These are phyloP conservation scores for Botrytis medusae DNA, from an alignment of 2,329 filamentous ascomycete genomes.

Conservation along the genomic window DNA sequence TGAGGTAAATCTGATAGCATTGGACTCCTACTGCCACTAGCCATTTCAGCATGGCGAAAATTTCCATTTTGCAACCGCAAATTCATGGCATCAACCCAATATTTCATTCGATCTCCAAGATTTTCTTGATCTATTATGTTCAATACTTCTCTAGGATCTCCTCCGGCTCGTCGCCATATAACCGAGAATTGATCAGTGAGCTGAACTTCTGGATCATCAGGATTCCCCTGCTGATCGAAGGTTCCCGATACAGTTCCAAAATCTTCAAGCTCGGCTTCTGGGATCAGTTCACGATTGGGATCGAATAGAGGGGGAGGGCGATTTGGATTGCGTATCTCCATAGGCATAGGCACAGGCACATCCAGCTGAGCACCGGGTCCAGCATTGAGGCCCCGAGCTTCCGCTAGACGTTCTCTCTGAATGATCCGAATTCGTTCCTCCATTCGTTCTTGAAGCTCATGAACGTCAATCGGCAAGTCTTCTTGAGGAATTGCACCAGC, in stretches of 20 bases:
- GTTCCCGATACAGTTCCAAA: background rate
- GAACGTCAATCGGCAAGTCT: slow-evolving; percentile 14
- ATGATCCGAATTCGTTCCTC: slow-evolving; percentile 7
- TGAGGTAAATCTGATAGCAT: background rate
- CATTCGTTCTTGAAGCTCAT: slow-evolving; percentile 20
- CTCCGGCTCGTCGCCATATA: slow-evolving; percentile 60
- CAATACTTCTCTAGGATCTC: slow-evolving; percentile 58
- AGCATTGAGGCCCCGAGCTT: background rate
- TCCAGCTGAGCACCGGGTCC: background rate
- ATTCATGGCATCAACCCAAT: slow-evolving; percentile 53
- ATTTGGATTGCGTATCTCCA: background rate
- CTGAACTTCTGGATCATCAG: slow-evolving; percentile 31
- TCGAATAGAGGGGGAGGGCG: background rate
- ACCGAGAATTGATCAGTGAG: slow-evolving; percentile 48
- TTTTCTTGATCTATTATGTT: slow-evolving; percentile 62
- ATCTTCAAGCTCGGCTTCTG: background rate
- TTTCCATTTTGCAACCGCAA: background rate
- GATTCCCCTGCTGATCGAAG: slow-evolving; percentile 23
- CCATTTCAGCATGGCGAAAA: background rate
- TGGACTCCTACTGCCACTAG: background rate
- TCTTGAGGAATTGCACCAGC: slow-evolving; percentile 39
- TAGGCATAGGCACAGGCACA: background rate
- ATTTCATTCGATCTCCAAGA: slow-evolving; percentile 56
- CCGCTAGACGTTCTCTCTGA: slow-evolving; percentile 24
- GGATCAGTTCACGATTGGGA: background rate